Conservation (phyloP, 192 early-diverging fungal species). For the Helicostylum pulchrum region DNA sequence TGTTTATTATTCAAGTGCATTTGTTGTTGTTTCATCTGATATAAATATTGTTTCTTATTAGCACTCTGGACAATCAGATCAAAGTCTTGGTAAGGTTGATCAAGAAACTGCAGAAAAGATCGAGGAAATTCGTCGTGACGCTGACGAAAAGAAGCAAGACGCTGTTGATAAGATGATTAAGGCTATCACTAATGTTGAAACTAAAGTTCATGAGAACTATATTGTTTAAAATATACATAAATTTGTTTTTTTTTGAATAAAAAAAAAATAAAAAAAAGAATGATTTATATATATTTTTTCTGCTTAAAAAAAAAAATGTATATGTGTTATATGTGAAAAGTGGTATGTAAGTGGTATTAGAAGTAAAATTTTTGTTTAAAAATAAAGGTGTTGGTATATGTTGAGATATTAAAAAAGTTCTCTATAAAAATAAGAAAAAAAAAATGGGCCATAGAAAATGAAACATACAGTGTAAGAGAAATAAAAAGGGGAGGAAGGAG, state of each 20-base stretch:
- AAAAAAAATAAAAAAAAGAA: neutral
- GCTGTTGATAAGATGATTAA: conserved; percentile 70
- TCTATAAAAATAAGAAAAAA: no score
- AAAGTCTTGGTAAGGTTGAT: conserved; percentile 56
- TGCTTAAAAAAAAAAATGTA: neutral
- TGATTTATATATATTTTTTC: neutral
- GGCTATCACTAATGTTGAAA: conserved; percentile 62
- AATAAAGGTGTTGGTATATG: neutral
- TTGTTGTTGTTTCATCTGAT: neutral
- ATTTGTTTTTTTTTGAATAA: neutral
- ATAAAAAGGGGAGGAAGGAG: neutral
- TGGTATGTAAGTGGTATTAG: neutral
- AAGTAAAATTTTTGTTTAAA: neutral
- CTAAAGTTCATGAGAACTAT: conserved; percentile 58
- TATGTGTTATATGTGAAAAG: neutral
- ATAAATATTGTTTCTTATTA: conserved; percentile 31
- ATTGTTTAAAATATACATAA: conserved; percentile 13
- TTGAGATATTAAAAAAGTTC: neutral
- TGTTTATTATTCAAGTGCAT: neutral
- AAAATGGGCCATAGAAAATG: neutral
- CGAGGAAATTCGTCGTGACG: conserved; percentile 55
- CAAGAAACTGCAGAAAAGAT: conserved; percentile 70
- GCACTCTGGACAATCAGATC: conserved; percentile 70
- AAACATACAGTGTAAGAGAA: conserved; percentile 4
- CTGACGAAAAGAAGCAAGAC: conserved; percentile 57